phyloP scores from a whole-genome alignment of 2,329 filamentous ascomycete genomes.

The Macrophomina pseudophaseolina region DNA sequence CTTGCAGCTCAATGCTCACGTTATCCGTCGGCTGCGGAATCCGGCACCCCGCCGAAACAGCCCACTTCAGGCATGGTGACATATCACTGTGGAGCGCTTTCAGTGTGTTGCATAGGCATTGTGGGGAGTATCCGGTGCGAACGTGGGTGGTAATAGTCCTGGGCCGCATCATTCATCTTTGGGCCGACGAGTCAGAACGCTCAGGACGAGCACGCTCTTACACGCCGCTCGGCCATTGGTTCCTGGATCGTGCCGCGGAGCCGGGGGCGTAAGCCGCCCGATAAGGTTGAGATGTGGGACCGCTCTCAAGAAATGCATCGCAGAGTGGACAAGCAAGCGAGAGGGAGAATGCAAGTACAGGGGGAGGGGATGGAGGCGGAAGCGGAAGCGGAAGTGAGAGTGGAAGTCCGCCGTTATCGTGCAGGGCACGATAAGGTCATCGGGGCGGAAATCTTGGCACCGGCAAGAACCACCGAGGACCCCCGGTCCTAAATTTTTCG shows the following conservation, averaged over 20 bases:
- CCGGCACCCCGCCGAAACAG: neutral
- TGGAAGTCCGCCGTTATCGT: neutral
- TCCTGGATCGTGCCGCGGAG: slow-evolving; percentile 1
- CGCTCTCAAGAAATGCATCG: neutral
- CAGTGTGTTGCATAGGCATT: neutral
- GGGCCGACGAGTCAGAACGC: slow-evolving; percentile 4
- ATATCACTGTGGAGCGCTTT: neutral
- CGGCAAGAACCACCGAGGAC: neutral
- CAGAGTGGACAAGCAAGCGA: neutral
- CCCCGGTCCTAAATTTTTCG: slow-evolving; percentile 24
- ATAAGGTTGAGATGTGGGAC: slow-evolving; percentile 2
- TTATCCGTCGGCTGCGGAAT: neutral
- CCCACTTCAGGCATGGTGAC: neutral
- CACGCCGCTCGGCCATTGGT: neutral
- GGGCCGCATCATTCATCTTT: neutral
- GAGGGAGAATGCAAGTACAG: neutral
- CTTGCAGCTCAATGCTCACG: neutral
- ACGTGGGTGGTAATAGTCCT: neutral
- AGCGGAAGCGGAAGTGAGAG: neutral
- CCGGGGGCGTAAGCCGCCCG: neutral
- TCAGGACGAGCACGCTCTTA: neutral
- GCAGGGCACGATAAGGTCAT: neutral
- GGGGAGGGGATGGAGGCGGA: neutral
- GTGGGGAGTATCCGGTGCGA: neutral
- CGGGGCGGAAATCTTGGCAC: slow-evolving; percentile 9